phyloP scores from a whole-genome alignment of 2,329 filamentous ascomycete species.

The Fusarium sp. region DNA sequence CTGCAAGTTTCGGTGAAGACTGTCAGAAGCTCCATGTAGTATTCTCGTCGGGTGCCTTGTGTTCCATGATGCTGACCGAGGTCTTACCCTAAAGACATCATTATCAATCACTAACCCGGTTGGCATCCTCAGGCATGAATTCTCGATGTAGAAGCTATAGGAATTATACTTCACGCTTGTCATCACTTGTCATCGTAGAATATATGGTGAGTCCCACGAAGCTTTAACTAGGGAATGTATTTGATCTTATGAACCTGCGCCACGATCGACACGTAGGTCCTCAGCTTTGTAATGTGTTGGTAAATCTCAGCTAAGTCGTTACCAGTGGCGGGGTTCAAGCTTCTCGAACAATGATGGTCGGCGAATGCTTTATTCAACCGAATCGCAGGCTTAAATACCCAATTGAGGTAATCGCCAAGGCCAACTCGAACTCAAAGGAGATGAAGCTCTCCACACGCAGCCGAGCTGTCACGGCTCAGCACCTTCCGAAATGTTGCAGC shows the following conservation, averaged over 20 bases:
- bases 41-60: not conserved
- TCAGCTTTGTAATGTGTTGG: not conserved
- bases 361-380: not conserved
- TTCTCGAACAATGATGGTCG: not conserved
- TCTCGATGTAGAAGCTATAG: conserved; percentile 1
- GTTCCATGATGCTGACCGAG: not conserved
- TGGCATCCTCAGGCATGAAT: not conserved
- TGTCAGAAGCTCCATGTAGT: not conserved
- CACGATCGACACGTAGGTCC: not conserved
- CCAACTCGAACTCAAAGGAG: conserved; percentile 1
- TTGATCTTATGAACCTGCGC: not conserved
- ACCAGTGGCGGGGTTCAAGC: not conserved
- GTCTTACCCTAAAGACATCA: not conserved
- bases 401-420: conserved; percentile 1
- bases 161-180: conserved; percentile 8
- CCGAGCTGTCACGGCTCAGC: not conserved
- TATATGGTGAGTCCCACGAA: not conserved
- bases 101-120: not conserved
- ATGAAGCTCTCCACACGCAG: conserved; percentile 9
- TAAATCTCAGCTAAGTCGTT: not conserved
- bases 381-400: not conserved
- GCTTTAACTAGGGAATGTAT: not conserved
- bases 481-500: not conserved
- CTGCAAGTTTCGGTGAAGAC: not conserved
- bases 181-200: not conserved